Base-by-base conservation (phyloP, 345 rosid genomes). In the Acer saccharum region DNA sequence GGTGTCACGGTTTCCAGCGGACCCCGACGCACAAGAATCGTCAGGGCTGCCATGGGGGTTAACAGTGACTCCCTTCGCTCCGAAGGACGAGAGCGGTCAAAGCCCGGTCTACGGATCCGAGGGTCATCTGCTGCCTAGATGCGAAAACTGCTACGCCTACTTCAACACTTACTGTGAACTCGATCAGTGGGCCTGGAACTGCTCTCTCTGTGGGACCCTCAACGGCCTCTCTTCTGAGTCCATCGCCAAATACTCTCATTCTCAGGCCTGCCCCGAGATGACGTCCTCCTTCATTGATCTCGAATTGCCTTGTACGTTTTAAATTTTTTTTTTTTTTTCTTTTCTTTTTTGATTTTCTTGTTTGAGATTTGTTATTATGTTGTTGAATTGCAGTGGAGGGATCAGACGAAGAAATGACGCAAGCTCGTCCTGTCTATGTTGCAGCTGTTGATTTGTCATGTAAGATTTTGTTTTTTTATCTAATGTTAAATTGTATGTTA, bases 121-220 rank as follows among this genome's bases (percentile, higher is more conserved):
- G 71, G 98, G 97, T 4, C 84, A 94, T n/a, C 79, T 89, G 70
- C 81, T 96, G 13, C 99, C 99, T 68, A 88, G 98, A 63, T 94
- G 98, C 88, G 99, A 96, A 80, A 90, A 91, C 79, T 94, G 98
- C 69, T 96, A 88, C 75, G 98, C 91, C 2, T 94, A 96, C 90
- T 96, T 96, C 90, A 96, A 90, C 76, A 89, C 92, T n/a, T 94
- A 87, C 81, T 91, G 99, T 66, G 95, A 92, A 61, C 89, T 96
- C 71, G 99, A 96, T n/a, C 94, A 94, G 75, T 94, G 99, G 99
- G 93, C 97, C 23, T 96, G 99, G 99, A 85, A 61, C 70, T 96
- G 98, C 83, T 75, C 98, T 55, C 95, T 92, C 65, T 96, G 98
- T 75, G 98, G 95, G 39, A 89, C 97, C 21, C 97, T 94, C 71